These are phyloP conservation scores for Aspergillus viridinutans DNA, from an alignment of 2,329 filamentous ascomycete genomes.

Conservation along the genomic window DNA sequence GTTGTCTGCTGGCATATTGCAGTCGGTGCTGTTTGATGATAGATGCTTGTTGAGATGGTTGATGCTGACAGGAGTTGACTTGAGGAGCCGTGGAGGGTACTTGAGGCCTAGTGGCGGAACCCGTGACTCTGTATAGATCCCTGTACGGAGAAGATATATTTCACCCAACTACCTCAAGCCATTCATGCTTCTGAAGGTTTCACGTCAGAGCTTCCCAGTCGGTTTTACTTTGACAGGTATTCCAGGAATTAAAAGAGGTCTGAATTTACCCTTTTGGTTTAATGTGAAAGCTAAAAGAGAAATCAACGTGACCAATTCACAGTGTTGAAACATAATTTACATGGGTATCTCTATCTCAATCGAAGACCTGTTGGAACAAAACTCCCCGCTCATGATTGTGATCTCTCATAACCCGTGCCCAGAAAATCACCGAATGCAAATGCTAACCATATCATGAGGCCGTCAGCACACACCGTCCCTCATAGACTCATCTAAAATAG, in stretches of 20 bases:
- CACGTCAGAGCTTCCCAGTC: not conserved
- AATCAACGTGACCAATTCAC: not conserved
- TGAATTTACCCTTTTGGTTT: not conserved
- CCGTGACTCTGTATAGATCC: conserved; percentile 9
- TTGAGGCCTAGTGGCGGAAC: conserved; percentile 3
- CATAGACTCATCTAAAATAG: conserved; percentile 17
- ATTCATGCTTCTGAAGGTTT: not conserved
- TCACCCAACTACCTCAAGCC: not conserved
- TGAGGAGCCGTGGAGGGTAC: not conserved
- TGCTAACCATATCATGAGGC: not conserved
- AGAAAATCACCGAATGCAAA: not conserved
- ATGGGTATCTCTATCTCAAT: conserved; percentile 13
- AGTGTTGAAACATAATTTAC: conserved; percentile 6
- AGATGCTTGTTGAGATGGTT: not conserved
- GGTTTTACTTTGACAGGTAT: not conserved
- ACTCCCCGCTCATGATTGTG: not conserved
- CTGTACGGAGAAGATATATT: too few species aligned
- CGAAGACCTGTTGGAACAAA: not conserved
- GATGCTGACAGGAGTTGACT: conserved; percentile 5
- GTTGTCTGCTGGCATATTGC: conserved; percentile 31
- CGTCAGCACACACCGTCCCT: conserved; percentile 7
- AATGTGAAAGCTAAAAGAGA: not conserved
- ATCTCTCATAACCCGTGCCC: conserved; percentile 4
- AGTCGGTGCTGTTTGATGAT: not conserved
- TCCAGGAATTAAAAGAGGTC: too few species aligned